Conservation (phyloP, 2,329 filamentous ascomycete species). For the Cladorrhinum sp. region DNA sequence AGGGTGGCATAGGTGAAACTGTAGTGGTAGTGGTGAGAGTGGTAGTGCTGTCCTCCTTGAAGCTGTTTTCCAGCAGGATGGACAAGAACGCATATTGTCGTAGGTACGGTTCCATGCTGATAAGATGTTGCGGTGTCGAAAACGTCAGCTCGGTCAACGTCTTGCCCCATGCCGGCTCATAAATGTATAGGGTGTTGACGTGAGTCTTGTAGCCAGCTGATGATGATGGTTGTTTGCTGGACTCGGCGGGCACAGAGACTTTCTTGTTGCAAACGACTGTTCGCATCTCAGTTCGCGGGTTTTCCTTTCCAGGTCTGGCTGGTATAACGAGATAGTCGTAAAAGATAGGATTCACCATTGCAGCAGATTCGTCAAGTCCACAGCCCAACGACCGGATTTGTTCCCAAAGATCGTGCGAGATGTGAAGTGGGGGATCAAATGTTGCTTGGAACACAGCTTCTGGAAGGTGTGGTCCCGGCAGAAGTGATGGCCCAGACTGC, state of each 20-base stretch:
- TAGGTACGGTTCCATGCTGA: constrained; percentile 69
- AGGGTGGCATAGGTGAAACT: background rate
- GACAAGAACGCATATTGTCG: constrained; percentile 73
- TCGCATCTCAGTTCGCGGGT: constrained; percentile 57
- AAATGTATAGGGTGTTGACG: constrained; percentile 63
- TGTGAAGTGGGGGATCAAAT: constrained; percentile 69
- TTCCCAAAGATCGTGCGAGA: constrained; percentile 63
- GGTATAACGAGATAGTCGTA: constrained; percentile 61
- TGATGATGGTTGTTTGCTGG: constrained; percentile 22
- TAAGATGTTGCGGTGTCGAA: constrained; percentile 71
- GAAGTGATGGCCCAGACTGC: constrained; percentile 35
- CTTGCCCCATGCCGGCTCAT: constrained; percentile 70
- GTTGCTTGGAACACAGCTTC: constrained; percentile 72
- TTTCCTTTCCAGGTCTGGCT: constrained; percentile 44
- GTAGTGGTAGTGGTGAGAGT: constrained; percentile 13
- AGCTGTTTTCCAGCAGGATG: constrained; percentile 60
- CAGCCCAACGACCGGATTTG: constrained; percentile 60
- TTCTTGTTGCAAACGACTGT: constrained; percentile 50
- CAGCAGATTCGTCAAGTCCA: constrained; percentile 39
- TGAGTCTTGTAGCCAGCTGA: constrained; percentile 39
- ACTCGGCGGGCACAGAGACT: constrained; percentile 43
- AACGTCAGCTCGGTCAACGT: constrained; percentile 68
- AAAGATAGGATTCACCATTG: constrained; percentile 35
- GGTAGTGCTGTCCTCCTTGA: constrained; percentile 42
- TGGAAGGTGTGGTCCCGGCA: constrained; percentile 52